Base-by-base conservation (phyloP, 345 rosid genomes). In the Clausena lansium region DNA sequence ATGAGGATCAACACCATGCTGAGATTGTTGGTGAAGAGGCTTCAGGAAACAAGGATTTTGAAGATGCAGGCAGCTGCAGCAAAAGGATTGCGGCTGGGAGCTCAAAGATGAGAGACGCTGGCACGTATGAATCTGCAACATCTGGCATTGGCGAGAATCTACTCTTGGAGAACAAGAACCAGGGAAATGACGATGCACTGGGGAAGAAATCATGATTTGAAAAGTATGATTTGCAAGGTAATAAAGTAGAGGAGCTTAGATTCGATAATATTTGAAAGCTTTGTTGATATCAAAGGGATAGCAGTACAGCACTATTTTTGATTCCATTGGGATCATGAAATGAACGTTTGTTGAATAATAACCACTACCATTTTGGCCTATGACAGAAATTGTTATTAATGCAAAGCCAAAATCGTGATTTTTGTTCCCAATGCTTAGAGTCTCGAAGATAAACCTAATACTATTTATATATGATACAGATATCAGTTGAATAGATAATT, bases 1-100 rank as follows among this genome's bases (percentile, higher is more conserved):
- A 85, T 25, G 85, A 81, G 24, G 85, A 85, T 78, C 76, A 73
- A 78, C 47, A 52, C 55, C 28, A 20, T 35, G 78, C 77, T 1
- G 82, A 74, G 58, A 74, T 76, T 76, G 88, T 76, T 0, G 86
- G 88, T 15, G 85, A 88, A 79, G 90, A 83, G 67, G 79, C 75
- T 0, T 87, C 62, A 79, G 74, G 76, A 76, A 80, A 79, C 84
- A 93, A 85, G 77, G 79, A 54, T 70, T 57, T 78, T 4, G 89
- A 79, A 4, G 92, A 86, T 80, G 91, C 82, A 79, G 72, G 74
- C 41, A 76, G 80, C 68, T 33, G 33, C 41, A 19, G 64, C 2
- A 45, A 30, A 47, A 45, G 72, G 70, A 5, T 74, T 64, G 27
- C 50, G 11, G 83, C 75, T 8, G 83, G 81, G 54, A 77, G 81